A percentile compares a stretch with the other conserved stretches of the same genome.
Conservation (phyloP, 108 stramenopile genomes). For the Pelagomonas calceolata region DNA sequence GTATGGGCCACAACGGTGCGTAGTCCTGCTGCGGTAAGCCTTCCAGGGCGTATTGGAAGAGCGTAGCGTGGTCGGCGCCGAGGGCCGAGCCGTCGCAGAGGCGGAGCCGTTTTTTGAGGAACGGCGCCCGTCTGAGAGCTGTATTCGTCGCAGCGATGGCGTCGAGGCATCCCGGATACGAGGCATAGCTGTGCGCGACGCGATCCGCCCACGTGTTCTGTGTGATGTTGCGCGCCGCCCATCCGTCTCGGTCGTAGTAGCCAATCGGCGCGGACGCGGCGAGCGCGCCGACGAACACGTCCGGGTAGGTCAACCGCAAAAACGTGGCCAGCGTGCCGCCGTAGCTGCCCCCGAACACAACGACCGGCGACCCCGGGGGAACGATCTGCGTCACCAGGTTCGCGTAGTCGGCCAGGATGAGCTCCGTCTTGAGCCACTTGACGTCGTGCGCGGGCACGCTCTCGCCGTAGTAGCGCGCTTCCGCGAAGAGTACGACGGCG, state of each 20-base stretch:
- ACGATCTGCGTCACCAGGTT: no score
- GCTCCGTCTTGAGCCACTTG: constrained; percentile 1
- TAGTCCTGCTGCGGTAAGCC: constrained; percentile 9
- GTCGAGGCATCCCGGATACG: not conserved
- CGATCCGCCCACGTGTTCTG: not conserved
- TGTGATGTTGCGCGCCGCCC: not conserved
- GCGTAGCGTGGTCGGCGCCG: not conserved
- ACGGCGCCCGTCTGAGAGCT: not conserved
- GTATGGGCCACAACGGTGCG: constrained; percentile 1
- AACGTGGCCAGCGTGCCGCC: constrained; percentile 50
- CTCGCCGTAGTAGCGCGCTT: constrained; percentile 44
- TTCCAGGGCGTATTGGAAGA: constrained; percentile 11
- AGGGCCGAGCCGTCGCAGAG: constrained; percentile 6
- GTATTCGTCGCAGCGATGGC: not conserved
- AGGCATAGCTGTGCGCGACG: not conserved
- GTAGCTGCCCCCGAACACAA: constrained; percentile 46
- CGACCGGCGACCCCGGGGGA: not conserved
- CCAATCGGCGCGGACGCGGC: constrained; percentile 47
- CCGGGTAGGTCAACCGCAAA: constrained; percentile 45
- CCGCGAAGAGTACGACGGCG: constrained; percentile 44
- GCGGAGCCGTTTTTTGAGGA: not conserved
- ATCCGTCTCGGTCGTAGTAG: constrained; percentile 4
- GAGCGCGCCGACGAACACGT: constrained; percentile 38
- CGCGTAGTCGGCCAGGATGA: constrained; percentile 41
- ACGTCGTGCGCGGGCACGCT: not conserved